Evolutionary conservation across 176 grass and related monocot genomes (phyloP).

Genomic region (Leersia perrieri): DNA sequence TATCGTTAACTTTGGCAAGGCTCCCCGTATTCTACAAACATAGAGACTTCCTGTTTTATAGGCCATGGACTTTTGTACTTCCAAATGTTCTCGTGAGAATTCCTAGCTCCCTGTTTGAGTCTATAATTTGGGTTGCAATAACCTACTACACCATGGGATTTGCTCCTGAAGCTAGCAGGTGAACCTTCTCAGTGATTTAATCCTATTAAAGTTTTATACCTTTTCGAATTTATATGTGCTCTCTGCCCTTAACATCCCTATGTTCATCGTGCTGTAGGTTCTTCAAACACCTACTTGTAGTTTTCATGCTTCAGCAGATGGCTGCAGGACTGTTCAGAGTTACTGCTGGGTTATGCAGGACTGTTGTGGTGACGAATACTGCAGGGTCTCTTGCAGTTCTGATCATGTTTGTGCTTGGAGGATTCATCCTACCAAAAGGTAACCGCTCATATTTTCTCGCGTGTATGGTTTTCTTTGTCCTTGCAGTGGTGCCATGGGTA

Average conservation of each 20-base stretch:
- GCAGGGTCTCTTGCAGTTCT: constrained; percentile 78
- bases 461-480: background rate
- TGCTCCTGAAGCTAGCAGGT: constrained; percentile 93
- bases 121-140: constrained; percentile 63
- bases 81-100: constrained; percentile 77
- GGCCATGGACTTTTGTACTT: constrained; percentile 69
- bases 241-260: background rate
- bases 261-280: constrained; percentile 55
- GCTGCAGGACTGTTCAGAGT: constrained; percentile 75
- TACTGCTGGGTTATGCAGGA: constrained; percentile 68
- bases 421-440: constrained; percentile 94
- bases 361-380: constrained; percentile 72
- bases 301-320: constrained; percentile 91
- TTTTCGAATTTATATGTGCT: constrained; percentile 20
- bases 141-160: constrained; percentile 84
- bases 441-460: constrained; percentile 18
- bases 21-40: constrained; percentile 93
- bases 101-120: constrained; percentile 68
- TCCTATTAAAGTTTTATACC: constrained; percentile 10
- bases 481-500: background rate
- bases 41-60: constrained; percentile 82
- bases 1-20: constrained; percentile 56
- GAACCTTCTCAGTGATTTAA: background rate
- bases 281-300: constrained; percentile 81
- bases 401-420: constrained; percentile 76